Evolutionary conservation across 352 stramenopile species (phyloP).

Genomic region (Pythium periplocum): DNA sequence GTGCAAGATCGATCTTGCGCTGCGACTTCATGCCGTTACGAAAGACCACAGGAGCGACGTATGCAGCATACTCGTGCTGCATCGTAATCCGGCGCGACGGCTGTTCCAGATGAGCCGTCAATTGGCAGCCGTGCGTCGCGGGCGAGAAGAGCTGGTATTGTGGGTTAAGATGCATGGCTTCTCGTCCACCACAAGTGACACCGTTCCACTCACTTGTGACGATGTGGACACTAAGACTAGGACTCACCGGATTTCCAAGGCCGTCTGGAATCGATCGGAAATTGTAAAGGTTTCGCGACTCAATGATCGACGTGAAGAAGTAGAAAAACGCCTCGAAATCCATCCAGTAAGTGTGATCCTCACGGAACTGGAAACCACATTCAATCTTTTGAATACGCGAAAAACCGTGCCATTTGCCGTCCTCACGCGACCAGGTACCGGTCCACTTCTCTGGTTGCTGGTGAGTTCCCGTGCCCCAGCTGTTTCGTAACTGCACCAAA

Average conservation of each 20-base stretch:
- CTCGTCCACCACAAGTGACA: slow-evolving; percentile 67
- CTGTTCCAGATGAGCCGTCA: slow-evolving; percentile 67
- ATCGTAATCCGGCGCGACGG: slow-evolving; percentile 71
- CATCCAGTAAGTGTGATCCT: slow-evolving; percentile 82
- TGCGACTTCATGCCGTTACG: slow-evolving; percentile 57
- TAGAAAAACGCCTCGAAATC: slow-evolving; percentile 71
- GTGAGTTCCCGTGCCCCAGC: slow-evolving; percentile 61
- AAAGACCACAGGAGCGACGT: slow-evolving; percentile 74
- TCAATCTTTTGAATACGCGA: slow-evolving; percentile 72
- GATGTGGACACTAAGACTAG: slow-evolving; percentile 69
- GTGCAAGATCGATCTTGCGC: slow-evolving; percentile 77
- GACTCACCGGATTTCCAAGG: slow-evolving; percentile 44
- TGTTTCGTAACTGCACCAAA: slow-evolving; percentile 77
- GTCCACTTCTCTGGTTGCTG: slow-evolving; percentile 63
- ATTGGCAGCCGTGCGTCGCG: slow-evolving; percentile 36
- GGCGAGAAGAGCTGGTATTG: slow-evolving; percentile 79
- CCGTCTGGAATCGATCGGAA: slow-evolving; percentile 61
- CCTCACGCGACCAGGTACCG: slow-evolving; percentile 62
- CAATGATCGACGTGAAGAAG: slow-evolving; percentile 73
- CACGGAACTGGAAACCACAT: slow-evolving; percentile 72
- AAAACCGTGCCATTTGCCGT: slow-evolving; percentile 66
- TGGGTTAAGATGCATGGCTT: slow-evolving; percentile 83
- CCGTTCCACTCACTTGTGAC: slow-evolving; percentile 76
- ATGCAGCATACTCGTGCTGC: slow-evolving; percentile 66
- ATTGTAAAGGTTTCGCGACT: slow-evolving; percentile 83